A percentile compares a stretch with the other conserved stretches of the same genome.
phyloP scores from a whole-genome alignment of 2,329 filamentous ascomycete species.

The Penicillium olsonii region DNA sequence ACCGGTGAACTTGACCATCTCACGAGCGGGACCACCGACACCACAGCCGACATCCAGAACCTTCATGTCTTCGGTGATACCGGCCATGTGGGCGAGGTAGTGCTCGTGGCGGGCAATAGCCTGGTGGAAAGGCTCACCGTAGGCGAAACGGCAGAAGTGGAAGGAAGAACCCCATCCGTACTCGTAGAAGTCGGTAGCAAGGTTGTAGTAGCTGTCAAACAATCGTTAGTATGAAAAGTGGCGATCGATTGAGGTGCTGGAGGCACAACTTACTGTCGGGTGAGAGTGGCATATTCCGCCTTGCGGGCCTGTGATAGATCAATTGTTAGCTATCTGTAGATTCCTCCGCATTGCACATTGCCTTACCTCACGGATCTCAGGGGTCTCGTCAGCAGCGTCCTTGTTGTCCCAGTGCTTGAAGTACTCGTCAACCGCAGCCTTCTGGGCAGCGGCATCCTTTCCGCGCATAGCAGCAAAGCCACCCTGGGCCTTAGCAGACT shows the following conservation, averaged over 20 bases:
- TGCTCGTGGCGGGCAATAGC: conserved; percentile 96
- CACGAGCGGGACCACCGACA: conserved; percentile 90
- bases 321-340: conserved; percentile 15
- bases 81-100: conserved; percentile 89
- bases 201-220: conserved; percentile 78
- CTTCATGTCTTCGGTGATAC: conserved; percentile 80
- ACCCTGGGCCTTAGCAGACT: conserved; percentile 67
- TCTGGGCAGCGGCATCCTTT: conserved; percentile 78
- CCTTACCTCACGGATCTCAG: conserved; percentile 73
- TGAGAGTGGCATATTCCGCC: conserved; percentile 89
- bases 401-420: conserved; percentile 98
- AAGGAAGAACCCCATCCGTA: conserved; percentile 96
- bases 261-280: conserved; percentile 72
- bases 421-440: conserved; percentile 84
- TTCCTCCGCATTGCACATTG: background rate
- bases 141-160: conserved; percentile 93
- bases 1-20: conserved; percentile 95
- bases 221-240: conserved; percentile 8
- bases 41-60: conserved; percentile 96
- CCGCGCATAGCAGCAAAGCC: conserved; percentile 80
- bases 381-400: conserved; percentile 74
- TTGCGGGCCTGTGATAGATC: conserved; percentile 63
- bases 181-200: conserved; percentile 95
- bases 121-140: conserved; percentile 83
- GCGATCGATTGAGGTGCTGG: background rate